Evolutionary conservation across 2,329 filamentous ascomycete genomes (phyloP), one percentile per base, ranked within the genome.

Genomic region (Neurospora sp.): DNA sequence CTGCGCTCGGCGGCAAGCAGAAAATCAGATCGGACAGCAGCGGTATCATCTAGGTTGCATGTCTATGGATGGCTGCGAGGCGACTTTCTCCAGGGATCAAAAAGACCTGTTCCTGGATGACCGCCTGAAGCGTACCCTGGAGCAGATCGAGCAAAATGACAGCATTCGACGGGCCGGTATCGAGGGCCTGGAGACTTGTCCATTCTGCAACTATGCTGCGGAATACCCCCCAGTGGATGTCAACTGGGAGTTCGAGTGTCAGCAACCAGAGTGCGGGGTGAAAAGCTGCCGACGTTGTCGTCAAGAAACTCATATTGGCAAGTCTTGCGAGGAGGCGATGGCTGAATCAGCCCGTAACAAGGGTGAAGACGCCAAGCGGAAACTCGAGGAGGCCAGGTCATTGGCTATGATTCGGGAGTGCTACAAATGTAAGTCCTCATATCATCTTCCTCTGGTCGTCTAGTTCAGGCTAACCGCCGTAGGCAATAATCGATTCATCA

Each of bases 311-410:
- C 93, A 97, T 75, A 83, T 92, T 11, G 92, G 92, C 0, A 84
- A 87, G 72, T 89, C 85, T 0, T 97, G 93, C 74, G 85, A 88
- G 40, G 90, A 96, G 76, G 85, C 83, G 43, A 62, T 62, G 52
- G 52, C 52, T 10, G 52, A 62, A 62, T 2, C 28, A 62, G 85
- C 85, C 52, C 82, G 79, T 23, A 88, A 92, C 2, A 84, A 84
- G 46, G 87, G 88, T 0, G 77, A 89, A 8, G 84, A 85, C 4
- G 83, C 86, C 19, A 87, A 91, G 17, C 91, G 90, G 72, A 79
- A 83, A 3, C 87, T 96, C 38, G 93, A 97, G 78, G 92, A 97
- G 77, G 92, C 92, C 23, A 95, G 94, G 91, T 92, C 91, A 2
- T 85, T 86, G 17, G 93, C 93, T 1, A 76, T 96, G 74, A 91